Conservation (phyloP, 2,329 filamentous ascomycete genomes). For the Cladosporium sp. region DNA sequence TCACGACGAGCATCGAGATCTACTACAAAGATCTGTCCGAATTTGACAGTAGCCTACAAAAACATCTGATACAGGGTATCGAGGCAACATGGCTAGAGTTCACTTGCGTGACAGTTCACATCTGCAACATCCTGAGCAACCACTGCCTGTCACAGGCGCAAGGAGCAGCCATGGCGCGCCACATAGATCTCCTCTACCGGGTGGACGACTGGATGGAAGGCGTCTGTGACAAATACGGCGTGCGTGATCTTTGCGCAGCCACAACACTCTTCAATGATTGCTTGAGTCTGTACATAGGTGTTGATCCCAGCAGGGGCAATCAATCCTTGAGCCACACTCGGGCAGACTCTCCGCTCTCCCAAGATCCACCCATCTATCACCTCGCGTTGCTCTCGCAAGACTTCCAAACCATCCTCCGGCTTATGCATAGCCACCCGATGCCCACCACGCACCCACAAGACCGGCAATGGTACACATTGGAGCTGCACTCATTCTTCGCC, state of each 20-base stretch:
- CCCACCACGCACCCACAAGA: not conserved
- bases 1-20: not conserved
- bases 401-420: not conserved
- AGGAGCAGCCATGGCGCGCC: slow-evolving; percentile 1
- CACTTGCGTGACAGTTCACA: not conserved
- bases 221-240: not conserved
- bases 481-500: not conserved
- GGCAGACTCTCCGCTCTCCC: not conserved
- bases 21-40: not conserved
- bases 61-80: not conserved
- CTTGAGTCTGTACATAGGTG: not conserved
- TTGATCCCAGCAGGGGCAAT: no score
- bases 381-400: not conserved
- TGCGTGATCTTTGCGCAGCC: not conserved
- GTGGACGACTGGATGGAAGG: slow-evolving; percentile 6
- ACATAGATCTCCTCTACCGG: slow-evolving; percentile 3
- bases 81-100: slow-evolving; percentile 3
- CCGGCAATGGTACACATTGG: not conserved
- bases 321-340: not conserved
- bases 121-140: not conserved
- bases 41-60: not conserved
- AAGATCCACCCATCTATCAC: not conserved
- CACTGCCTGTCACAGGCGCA: not conserved
- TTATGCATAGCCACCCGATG: not conserved
- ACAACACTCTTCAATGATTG: not conserved